phyloP scores from a whole-genome alignment of 225 moss, liverwort and hornwort genomes.

The Rhytidiadelphus loreus region DNA sequence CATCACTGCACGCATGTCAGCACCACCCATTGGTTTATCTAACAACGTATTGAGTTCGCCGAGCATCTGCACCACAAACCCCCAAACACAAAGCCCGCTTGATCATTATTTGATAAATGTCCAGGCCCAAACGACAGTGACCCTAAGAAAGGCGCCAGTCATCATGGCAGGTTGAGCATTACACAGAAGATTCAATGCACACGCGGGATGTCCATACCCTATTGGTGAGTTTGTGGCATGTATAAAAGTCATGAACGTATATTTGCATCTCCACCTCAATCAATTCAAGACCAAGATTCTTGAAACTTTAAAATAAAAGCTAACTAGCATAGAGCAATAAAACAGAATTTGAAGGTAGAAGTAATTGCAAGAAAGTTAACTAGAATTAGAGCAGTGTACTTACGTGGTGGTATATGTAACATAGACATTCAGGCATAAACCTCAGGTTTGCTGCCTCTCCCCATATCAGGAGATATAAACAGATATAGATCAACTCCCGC shows the following conservation, averaged over 20 bases:
- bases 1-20: constrained; percentile 45
- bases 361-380: neutral
- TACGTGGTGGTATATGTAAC: constrained; percentile 89
- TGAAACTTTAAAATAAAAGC: neutral
- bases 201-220: neutral
- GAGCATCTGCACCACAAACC: constrained; percentile 63
- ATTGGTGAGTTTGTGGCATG: neutral
- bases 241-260: neutral
- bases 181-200: neutral
- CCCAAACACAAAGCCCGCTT: neutral
- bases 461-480: constrained; percentile 87
- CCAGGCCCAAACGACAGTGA: neutral
- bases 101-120: neutral
- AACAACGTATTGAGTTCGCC: constrained; percentile 69
- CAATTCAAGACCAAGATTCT: neutral
- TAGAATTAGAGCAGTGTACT: neutral
- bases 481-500: constrained; percentile 73
- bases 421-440: constrained; percentile 97
- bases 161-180: neutral
- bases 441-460: constrained; percentile 94
- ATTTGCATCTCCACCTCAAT: neutral
- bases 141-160: neutral
- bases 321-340: neutral
- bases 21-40: constrained; percentile 49
- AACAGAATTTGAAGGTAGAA: neutral